Conservation (phyloP, 805 yeast species). For the Candida ficus region DNA sequence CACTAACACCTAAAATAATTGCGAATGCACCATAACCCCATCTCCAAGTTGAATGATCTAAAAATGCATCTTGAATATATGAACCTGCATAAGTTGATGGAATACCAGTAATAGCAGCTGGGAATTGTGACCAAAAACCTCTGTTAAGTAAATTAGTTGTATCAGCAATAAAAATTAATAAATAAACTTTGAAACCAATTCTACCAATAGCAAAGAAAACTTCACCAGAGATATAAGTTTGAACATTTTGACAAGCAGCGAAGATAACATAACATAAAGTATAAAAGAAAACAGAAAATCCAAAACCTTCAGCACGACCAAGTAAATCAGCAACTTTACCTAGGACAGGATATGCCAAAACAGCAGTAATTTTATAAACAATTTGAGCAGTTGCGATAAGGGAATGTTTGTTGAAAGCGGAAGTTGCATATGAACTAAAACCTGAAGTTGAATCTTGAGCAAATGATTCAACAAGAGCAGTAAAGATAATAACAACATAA, state of each 20-base stretch:
- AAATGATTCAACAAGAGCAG: conserved; percentile 28
- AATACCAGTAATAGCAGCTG: conserved; percentile 28
- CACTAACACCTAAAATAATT: conserved; percentile 28
- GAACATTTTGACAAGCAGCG: conserved; percentile 30
- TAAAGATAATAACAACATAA: conserved; percentile 22
- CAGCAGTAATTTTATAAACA: conserved; percentile 32
- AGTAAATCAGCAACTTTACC: conserved; percentile 34
- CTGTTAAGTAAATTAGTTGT: conserved; percentile 35
- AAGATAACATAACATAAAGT: conserved; percentile 30
- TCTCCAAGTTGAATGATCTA: conserved; percentile 38
- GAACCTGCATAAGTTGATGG: conserved; percentile 27
- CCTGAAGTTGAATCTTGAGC: conserved; percentile 23
- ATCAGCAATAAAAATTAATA: conserved; percentile 34
- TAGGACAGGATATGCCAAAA: conserved; percentile 32
- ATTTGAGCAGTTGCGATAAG: conserved; percentile 33
- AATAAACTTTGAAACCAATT: conserved; percentile 32
- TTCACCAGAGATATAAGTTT: conserved; percentile 30
- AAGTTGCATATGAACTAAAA: conserved; percentile 29
- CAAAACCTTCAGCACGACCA: conserved; percentile 35
- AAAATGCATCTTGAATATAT: conserved; percentile 24
- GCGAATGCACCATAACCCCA: conserved; percentile 46
- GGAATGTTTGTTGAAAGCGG: conserved; percentile 34
- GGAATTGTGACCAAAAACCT: conserved; percentile 33
- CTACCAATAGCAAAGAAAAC: conserved; percentile 33
- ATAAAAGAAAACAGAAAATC: conserved; percentile 27